A percentile compares a stretch with the other conserved stretches of the same genome.
Evolutionary conservation across 2,329 filamentous ascomycete genomes (phyloP).

Genomic region (Colletotrichum neosansevieriae): DNA sequence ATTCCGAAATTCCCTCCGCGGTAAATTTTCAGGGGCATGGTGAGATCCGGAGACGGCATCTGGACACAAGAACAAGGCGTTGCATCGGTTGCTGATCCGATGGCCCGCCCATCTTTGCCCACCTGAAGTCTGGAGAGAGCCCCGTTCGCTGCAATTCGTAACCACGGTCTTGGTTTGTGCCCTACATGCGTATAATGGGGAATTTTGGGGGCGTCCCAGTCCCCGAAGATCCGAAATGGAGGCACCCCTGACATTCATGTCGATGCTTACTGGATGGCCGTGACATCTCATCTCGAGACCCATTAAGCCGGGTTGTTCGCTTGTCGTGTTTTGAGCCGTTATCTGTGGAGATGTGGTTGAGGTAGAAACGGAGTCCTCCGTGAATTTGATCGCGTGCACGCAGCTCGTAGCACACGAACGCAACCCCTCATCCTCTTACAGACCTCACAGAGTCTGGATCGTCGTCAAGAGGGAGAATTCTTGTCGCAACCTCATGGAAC

Average conservation of each 20-base stretch:
- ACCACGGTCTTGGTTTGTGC: slow-evolving; percentile 24
- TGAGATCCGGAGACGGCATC: neutral
- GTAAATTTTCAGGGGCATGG: neutral
- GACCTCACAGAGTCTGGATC: neutral
- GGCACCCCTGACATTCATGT: neutral
- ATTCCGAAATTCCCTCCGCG: neutral
- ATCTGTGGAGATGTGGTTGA: slow-evolving; percentile 36
- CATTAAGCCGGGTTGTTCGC: neutral
- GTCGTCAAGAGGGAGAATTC: slow-evolving; percentile 20
- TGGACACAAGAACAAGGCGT: neutral
- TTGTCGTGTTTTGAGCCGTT: slow-evolving; percentile 1
- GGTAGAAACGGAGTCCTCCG: slow-evolving; percentile 26
- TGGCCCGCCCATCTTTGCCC: slow-evolving; percentile 8
- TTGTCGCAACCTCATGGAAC: slow-evolving; percentile 8
- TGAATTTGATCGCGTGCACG: slow-evolving; percentile 23
- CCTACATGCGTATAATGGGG: slow-evolving; percentile 27
- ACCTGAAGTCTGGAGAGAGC: slow-evolving; percentile 20
- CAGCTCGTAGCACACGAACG: slow-evolving; percentile 2
- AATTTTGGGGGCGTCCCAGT: neutral
- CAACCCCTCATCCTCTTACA: neutral
- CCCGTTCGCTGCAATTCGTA: slow-evolving; percentile 13
- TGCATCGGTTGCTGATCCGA: slow-evolving; percentile 12
- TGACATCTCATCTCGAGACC: slow-evolving; percentile 18
- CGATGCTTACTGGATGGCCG: neutral
- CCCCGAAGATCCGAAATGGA: neutral